Evolutionary conservation across 768 basidiomycete species (phyloP), one percentile per base, ranked within the genome.

Genomic region (Mycena vulgaris): DNA sequence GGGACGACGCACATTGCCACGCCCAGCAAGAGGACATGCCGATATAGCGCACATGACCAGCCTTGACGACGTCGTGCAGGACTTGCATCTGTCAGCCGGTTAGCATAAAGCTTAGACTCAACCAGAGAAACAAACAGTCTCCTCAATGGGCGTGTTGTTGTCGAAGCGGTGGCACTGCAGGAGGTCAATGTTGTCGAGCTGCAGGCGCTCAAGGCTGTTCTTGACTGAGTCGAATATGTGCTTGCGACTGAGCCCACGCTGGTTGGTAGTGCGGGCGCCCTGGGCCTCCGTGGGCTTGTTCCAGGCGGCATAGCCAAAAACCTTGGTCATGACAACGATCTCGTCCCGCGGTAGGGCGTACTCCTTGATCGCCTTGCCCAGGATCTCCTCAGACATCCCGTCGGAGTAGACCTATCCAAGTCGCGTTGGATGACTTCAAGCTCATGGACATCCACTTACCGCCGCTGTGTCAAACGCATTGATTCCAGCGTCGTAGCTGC

Each of bases 141-240:
- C 47, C 5, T 85, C 85, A 33, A 90, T 88, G 1, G 89, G 89
- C 0, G 90, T 90, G 3, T 89, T 80, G 21, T 79, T 63, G 70
- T 89, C 89, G 70, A 89, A 89, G 6, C 89, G 83, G 75, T 89
- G 87, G 74, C 86, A 61, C 31, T 61, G 59, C 21, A 61, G 59
- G 5, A 49, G 21, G 23, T 61, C 59, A 30, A 61, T 59, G 28
- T 59, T 45, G 37, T 59, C 57, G 9, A 59, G 40, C 40, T 45
- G 40, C 27, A 59, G 57, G 13, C 57, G 57, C 28, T 30, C 30
- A 16, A 59, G 57, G 40, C 57, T 59, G 57, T 59, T 16, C 28
- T 42, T 25, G 7, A 59, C 57, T 3, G 57, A 59, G 27, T 28
- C 40, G 27, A 59, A 45, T 10, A 59, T 35, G 21, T 59, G 57